Conservation (phyloP, 2,329 filamentous ascomycete genomes). For the Cytospora chrysosperma region DNA sequence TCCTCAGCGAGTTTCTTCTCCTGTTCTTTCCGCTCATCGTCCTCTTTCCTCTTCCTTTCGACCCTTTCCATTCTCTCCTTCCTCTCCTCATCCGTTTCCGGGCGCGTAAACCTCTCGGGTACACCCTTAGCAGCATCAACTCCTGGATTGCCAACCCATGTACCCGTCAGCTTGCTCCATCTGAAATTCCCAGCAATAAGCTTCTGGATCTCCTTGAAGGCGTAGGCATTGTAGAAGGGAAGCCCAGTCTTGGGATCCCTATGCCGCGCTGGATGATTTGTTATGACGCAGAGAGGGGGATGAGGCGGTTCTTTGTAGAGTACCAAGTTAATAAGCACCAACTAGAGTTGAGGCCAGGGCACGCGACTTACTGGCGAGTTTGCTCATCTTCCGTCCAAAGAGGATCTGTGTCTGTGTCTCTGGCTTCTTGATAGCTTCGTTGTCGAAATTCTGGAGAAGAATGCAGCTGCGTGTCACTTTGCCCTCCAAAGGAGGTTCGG, state of each 20-base stretch:
- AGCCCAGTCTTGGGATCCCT: constrained; percentile 82
- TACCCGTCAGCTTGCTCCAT: constrained; percentile 79
- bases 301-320: constrained; percentile 47
- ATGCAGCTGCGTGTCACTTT: constrained; percentile 59
- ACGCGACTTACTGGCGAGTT: constrained; percentile 49
- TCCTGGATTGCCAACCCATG: constrained; percentile 72
- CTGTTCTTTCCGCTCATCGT: constrained; percentile 11
- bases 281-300: constrained; percentile 72
- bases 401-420: constrained; percentile 57
- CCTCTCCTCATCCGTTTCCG: constrained; percentile 22
- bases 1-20: constrained; percentile 10
- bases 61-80: constrained; percentile 25
- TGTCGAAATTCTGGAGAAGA: constrained; percentile 60
- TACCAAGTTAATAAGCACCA: not conserved
- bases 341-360: not conserved
- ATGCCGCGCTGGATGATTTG: constrained; percentile 76
- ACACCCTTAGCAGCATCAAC: constrained; percentile 68
- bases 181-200: constrained; percentile 71
- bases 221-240: constrained; percentile 74
- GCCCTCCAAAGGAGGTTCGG: constrained; percentile 39
- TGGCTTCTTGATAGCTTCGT: constrained; percentile 55
- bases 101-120: constrained; percentile 66
- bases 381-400: constrained; percentile 59
- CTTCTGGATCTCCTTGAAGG: constrained; percentile 79
- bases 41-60: constrained; percentile 17